phyloP scores from a whole-genome alignment of 1,139 yeast species.

The Blastobotrys malaysiensis region DNA sequence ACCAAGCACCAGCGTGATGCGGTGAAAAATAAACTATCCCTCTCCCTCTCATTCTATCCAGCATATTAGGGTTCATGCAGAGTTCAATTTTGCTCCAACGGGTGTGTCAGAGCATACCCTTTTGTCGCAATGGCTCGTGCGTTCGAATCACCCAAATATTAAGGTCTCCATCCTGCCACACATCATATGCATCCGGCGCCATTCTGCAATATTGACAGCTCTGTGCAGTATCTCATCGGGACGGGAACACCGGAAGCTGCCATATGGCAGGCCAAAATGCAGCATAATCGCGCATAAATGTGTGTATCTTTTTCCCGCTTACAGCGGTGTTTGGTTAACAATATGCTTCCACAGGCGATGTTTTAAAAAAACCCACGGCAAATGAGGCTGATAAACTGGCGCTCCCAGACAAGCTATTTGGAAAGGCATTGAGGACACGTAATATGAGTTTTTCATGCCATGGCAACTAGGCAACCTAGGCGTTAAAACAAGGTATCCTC shows the following conservation, averaged over 20 bases:
- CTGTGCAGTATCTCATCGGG: background rate
- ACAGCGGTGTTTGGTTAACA: background rate
- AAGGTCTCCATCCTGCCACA: background rate
- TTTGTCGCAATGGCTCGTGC: background rate
- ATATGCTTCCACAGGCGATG: background rate
- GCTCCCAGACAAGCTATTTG: background rate
- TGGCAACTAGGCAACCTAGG: background rate
- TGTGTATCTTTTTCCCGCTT: background rate
- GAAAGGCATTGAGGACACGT: background rate
- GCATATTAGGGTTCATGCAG: background rate
- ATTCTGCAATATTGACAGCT: background rate
- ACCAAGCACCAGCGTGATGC: background rate
- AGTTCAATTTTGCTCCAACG: background rate
- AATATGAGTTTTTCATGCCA: background rate
- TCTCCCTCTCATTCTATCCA: background rate
- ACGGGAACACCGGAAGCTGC: background rate
- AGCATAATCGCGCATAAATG: background rate
- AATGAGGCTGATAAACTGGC: background rate
- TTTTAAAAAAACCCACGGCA: background rate
- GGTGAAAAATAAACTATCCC: background rate
- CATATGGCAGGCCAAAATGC: background rate
- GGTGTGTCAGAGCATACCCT: background rate
- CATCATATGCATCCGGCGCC: background rate
- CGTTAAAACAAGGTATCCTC: background rate
- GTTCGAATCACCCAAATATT: background rate